phyloP scores from a whole-genome alignment of 495 filamentous ascomycete species.

The Daldinia vernicosa region DNA sequence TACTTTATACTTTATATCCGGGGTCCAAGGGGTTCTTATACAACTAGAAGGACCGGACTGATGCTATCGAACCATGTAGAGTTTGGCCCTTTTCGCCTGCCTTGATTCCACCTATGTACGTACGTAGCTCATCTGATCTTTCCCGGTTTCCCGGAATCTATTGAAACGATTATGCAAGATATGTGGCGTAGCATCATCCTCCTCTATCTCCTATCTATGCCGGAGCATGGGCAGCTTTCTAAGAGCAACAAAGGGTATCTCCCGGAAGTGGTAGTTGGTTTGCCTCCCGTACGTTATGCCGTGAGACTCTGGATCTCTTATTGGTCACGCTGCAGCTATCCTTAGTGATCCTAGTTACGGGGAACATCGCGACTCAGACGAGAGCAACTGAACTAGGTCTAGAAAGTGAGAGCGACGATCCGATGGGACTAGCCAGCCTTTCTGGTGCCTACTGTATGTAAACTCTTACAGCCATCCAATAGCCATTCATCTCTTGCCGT shows the following conservation, averaged over 20 bases:
- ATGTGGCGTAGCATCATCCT: conserved; percentile 23
- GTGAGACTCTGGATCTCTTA: conserved; percentile 22
- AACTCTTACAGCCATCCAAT: conserved; percentile 10
- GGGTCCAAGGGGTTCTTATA: conserved; percentile 31
- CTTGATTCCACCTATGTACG: conserved; percentile 28
- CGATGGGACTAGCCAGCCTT: conserved; percentile 7
- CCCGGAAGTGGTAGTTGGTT: conserved; percentile 31
- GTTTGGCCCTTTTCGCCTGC: conserved; percentile 29
- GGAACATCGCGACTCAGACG: conserved; percentile 31
- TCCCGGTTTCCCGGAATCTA: conserved; percentile 32
- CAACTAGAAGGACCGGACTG: conserved; percentile 12
- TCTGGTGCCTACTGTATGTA: conserved; percentile 22
- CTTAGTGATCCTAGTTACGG: conserved; percentile 5
- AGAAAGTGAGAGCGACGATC: conserved; percentile 17
- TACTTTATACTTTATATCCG: conserved; percentile 6
- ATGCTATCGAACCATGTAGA: conserved; percentile 13
- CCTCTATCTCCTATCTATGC: conserved; percentile 12
- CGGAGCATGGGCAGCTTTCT: conserved; percentile 3
- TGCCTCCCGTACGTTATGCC: conserved; percentile 29
- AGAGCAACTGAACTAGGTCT: conserved; percentile 18
- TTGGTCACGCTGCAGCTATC: conserved; percentile 30
- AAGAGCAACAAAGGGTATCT: conserved; percentile 20
- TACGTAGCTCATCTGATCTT: conserved; percentile 37
- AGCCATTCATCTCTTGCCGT: not conserved
- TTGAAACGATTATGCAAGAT: conserved; percentile 17